Evolutionary conservation across 1,284 basidiomycete species (phyloP), one percentile per base, ranked within the genome.

Genomic region (Athelia sp.): DNA sequence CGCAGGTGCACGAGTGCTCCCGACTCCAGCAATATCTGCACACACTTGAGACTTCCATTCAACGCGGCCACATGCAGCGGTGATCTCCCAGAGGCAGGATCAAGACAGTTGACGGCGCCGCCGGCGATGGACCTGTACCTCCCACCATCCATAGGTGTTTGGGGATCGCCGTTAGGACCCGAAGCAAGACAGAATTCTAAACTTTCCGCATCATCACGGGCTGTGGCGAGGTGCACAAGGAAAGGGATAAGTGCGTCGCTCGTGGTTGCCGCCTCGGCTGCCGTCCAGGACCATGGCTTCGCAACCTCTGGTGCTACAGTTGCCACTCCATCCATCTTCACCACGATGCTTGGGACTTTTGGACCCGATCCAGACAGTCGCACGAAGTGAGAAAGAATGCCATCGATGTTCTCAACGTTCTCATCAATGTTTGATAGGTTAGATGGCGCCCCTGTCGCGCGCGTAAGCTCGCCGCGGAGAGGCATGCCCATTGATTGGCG

Each of bases 1-100:
- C 90, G 76, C 9, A 87, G 71, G 65, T 96, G 93, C 10, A 97
- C 93, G n/a, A 91, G 74, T 2, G 91, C 90, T 2, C 93, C 93
- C 1, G 81, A 81, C 51, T 81, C 73, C 29, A 97, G 73, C 29
- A 97, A 70, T 32, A 79, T 60, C 26, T 75, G 69, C 22, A 85
- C 79, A 46, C 81, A 79, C 4, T 63, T 65, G 1, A 67, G 55
- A 53, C 78, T 78, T 0, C 89, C 90, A 47, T 85, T 83, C 32
- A 93, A 64, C 35, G 87, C 81, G 2, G 93, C 91, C 18, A 87
- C 78, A 58, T 96, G 93, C 34, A 96, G 68, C 4, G 92, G 87
- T 9, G 89, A 82, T 49, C 83, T 76, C 6, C 87, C 86, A 15
- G 82, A 85, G 13, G 80, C 76, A 2, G 74, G 68, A 51, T 89